phyloP scores from a whole-genome alignment of 2,329 filamentous ascomycete species.

The Didymella segeticola region DNA sequence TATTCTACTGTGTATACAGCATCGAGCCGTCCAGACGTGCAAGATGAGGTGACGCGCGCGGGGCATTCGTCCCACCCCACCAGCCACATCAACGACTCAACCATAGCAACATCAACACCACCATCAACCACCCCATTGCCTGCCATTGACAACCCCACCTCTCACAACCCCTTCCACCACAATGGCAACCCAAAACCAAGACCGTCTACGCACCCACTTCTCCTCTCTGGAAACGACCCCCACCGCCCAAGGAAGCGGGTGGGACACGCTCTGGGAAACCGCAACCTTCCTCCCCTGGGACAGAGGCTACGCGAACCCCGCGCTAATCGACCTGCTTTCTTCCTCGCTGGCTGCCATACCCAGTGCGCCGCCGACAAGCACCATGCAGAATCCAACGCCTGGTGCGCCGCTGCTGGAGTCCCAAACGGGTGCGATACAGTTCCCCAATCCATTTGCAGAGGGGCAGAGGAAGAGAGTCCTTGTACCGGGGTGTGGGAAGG shows the following conservation, averaged over 20 bases:
- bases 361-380: slow-evolving; percentile 16
- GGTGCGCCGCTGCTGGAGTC: slow-evolving; percentile 22
- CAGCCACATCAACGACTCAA: background rate
- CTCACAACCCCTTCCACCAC: background rate
- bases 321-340: slow-evolving; percentile 61
- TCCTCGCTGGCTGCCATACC: slow-evolving; percentile 1
- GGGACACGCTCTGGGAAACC: slow-evolving; percentile 64
- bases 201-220: slow-evolving; percentile 53
- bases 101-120: background rate
- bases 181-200: slow-evolving; percentile 41
- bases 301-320: slow-evolving; percentile 63
- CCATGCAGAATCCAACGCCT: slow-evolving; percentile 26
- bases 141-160: background rate
- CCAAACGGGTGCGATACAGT: slow-evolving; percentile 34
- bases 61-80: slow-evolving; percentile 5
- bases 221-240: slow-evolving; percentile 47
- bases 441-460: slow-evolving; percentile 39
- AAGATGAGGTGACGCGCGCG: background rate
- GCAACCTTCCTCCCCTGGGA: slow-evolving; percentile 65
- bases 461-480: slow-evolving; percentile 64
- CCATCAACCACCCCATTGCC: background rate
- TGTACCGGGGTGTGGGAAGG: slow-evolving; percentile 82
- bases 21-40: background rate
- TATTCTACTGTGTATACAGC: background rate
- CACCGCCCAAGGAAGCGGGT: slow-evolving; percentile 59